phyloP scores from a whole-genome alignment of 139 green algal genomes.

The Deuterostichococcus epilithicus region DNA sequence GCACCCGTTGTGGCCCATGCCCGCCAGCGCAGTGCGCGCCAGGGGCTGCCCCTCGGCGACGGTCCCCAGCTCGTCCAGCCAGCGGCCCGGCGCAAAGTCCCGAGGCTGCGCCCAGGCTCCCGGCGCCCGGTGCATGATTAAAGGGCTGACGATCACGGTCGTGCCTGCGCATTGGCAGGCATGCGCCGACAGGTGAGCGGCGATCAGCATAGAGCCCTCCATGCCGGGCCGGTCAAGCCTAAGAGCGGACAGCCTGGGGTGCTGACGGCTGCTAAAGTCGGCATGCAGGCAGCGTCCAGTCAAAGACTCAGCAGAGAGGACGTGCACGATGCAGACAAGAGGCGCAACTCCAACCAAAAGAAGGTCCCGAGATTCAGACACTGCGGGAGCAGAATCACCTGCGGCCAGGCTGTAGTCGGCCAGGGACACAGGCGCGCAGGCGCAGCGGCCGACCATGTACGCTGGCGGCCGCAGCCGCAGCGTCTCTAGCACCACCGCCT shows the following conservation, averaged over 20 bases:
- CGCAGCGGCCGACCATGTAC: slow-evolving; percentile 85
- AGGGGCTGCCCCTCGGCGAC: not conserved
- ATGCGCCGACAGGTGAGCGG: not conserved
- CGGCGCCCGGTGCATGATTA: slow-evolving; percentile 73
- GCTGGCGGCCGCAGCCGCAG: slow-evolving; percentile 80
- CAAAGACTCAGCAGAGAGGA: no score
- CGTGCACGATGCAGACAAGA: no score
- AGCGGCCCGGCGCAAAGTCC: slow-evolving; percentile 64
- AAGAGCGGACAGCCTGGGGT: no score
- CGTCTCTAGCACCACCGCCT: slow-evolving; percentile 74
- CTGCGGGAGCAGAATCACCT: slow-evolving; percentile 1
- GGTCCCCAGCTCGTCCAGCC: slow-evolving; percentile 41
- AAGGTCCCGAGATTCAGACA: no score
- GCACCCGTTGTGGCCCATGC: slow-evolving; percentile 56
- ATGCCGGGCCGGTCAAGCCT: no score
- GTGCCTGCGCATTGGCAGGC: slow-evolving; percentile 36
- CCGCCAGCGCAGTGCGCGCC: slow-evolving; percentile 20
- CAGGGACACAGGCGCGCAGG: slow-evolving; percentile 28
- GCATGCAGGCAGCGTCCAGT: no score
- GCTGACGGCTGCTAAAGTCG: no score
- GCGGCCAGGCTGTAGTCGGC: slow-evolving; percentile 16
- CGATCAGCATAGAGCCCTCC: not conserved
- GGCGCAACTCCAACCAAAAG: no score
- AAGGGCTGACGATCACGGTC: slow-evolving; percentile 72
- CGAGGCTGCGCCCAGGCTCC: slow-evolving; percentile 37